Base-by-base conservation (phyloP, 192 early-diverging fungal genomes). In the Podila epigama region DNA sequence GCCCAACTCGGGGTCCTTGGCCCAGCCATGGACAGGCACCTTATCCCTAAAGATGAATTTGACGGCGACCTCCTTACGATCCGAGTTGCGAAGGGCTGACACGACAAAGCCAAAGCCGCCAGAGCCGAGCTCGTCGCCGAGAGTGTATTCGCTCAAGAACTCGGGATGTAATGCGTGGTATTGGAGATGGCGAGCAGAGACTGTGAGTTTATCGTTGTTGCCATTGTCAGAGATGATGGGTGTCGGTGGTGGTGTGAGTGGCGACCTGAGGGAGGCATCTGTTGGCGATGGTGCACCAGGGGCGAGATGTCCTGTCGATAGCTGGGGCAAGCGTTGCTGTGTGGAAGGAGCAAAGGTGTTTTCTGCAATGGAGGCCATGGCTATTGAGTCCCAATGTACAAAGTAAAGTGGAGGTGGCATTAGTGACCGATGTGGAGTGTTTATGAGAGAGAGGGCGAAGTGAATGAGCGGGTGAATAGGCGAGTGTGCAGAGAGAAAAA, bases 41-140 rank as follows among this genome's bases (percentile, higher is more conserved):
- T 85, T 84, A 32, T 83, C 64, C 9, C 80, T 67, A 51, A 89
- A 88, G 37, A 91, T 85, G 57, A 91, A 87, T 58, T 91, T 91
- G 78, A 90, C 89, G 51, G 90, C 90, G 50, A 89, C 85, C 60
- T 89, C 86, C 29, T 72, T 79, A 29, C 86, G 54, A 60, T 83
- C 81, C 12, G 39, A 53, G 11, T 84, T 81, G 32, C 86, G 87
- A 15, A 79, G 68, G 13, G 86, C 89, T 25, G 85, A 84, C n/a
- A 88, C 81, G 0, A 94, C 92, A 73, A 93, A 92, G 5, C 92
- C 92, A 68, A 91, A 92, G 27, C 92, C 92, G 53, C 92, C 92
- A 33, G 70, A 83, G 8, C 92, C 92, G 32, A 94, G 88, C 61
- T 92, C 89, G 55, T 89, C 79, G 16, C 82, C 79, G 8, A 88